phyloP scores from a whole-genome alignment of 1,284 basidiomycete genomes.

The Fomitopsis schrenkii region DNA sequence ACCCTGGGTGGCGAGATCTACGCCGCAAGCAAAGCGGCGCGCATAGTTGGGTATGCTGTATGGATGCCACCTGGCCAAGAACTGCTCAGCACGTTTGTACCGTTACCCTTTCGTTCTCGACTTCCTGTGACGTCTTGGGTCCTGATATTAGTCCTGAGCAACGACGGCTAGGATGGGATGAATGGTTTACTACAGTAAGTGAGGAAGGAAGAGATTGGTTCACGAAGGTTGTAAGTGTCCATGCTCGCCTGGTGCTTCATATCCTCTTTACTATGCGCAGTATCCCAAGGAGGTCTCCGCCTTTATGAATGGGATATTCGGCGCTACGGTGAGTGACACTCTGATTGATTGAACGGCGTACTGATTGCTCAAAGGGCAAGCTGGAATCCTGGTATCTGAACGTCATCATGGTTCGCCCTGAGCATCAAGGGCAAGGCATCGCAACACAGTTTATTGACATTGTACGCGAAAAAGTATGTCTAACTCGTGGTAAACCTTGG shows the following conservation, averaged over 20 bases:
- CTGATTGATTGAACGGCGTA: background rate
- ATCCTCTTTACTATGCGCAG: background rate
- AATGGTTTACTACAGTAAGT: background rate
- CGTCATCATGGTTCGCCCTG: background rate
- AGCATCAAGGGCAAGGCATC: background rate
- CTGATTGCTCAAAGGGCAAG: background rate
- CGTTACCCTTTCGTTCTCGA: background rate
- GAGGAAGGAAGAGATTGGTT: background rate
- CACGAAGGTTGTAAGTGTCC: background rate
- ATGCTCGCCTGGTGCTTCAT: background rate
- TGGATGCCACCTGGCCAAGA: conserved; percentile 18
- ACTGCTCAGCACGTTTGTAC: conserved; percentile 16
- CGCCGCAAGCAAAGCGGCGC: conserved; percentile 11
- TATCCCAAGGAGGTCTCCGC: background rate
- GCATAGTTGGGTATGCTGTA: conserved; percentile 14
- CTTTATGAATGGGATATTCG: background rate
- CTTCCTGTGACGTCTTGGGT: too few relatives aligned
- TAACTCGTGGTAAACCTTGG: background rate
- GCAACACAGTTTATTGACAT: background rate
- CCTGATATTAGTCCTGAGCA: conserved; percentile 1
- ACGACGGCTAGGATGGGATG: background rate
- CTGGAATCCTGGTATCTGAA: background rate
- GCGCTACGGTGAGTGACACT: background rate
- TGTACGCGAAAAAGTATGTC: background rate
- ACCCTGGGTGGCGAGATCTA: conserved; percentile 17